Percentiles rank a stretch among this genome's conserved stretches.
Evolutionary conservation across 805 yeast genomes (phyloP).

Genomic region (Myxozyma nipponensis): DNA sequence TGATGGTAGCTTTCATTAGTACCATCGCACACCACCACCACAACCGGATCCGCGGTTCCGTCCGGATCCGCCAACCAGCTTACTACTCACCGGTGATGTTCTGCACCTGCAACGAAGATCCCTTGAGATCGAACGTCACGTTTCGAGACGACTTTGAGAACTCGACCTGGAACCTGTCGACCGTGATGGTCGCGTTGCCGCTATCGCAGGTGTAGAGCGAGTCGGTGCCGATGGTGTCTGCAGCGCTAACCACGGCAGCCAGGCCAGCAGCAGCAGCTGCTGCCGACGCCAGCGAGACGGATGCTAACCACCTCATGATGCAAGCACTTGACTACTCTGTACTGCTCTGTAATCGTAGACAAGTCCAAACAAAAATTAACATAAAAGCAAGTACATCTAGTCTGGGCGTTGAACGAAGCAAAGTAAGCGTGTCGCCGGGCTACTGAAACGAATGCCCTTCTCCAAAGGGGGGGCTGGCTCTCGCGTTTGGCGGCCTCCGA

Average conservation of each 20-base stretch:
- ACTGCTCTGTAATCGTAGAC: no score
- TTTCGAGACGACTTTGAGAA: constrained; percentile 16
- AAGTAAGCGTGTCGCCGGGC: no score
- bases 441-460: no score
- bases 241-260: constrained; percentile 10
- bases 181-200: constrained; percentile 14
- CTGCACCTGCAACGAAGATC: constrained; percentile 14
- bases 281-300: not conserved
- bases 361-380: no score
- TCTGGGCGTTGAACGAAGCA: not conserved
- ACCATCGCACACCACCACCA: not conserved
- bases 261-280: no score
- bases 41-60: not conserved
- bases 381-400: not conserved
- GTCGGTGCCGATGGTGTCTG: constrained; percentile 13
- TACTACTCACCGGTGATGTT: constrained; percentile 16
- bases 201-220: constrained; percentile 17
- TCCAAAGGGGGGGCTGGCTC: no score
- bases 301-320: constrained; percentile 2
- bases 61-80: not conserved
- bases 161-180: constrained; percentile 11
- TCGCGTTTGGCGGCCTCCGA: no score
- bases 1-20: not conserved
- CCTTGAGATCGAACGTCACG: constrained; percentile 23
- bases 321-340: no score